Evolutionary conservation across 2,329 filamentous ascomycete species (phyloP), one percentile per base, ranked within the genome.

Genomic region (Stagonosporopsis vannaccii): DNA sequence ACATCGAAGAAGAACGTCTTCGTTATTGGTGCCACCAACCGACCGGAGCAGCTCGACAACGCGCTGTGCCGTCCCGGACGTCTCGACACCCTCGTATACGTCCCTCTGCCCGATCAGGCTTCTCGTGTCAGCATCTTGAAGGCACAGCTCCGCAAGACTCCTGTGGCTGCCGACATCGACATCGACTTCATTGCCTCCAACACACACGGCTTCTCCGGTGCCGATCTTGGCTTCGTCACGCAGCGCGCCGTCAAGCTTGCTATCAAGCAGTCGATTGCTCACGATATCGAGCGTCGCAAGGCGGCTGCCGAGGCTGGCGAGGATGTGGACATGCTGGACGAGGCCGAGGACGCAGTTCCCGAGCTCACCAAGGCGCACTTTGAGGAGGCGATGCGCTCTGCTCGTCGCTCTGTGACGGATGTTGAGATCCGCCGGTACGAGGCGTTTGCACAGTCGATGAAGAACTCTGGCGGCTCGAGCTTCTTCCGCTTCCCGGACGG

Each of bases 1-100:
- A 98, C 94, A 41, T 97, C 94, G 35, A 99, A 99, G 91, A 99
- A 99, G 90, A 99, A 99, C 78, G 95, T 99, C 64, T 99, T 99
- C 81, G 95, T 99, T 65, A 99, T 99, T 71, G 95, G 95, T 78
- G 95, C 95, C 41, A 99, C 95, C 79, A 99, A 99, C 84, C 87
- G 95, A 83, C 95, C 95, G 39, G 95, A 99, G 83, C 95, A 98
- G 83, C 90, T 99, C 58, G 95, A 99, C 79, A 95, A 95, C 76
- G 95, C 95, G 69, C 86, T 99, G 70, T 97, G 94, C 86, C 93
- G 95, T 86, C 95, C 95, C 54, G 95, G 95, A 69, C 95, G 95
- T 92, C 90, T 99, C 44, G 95, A 99, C 79, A 98, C 94, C 33
- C 88, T 99, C 66, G 95, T 99, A 79, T 99, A 99, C 78, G 95